Base-by-base conservation (phyloP, 768 basidiomycete genomes). In the Pleurotus tuber-regium region DNA sequence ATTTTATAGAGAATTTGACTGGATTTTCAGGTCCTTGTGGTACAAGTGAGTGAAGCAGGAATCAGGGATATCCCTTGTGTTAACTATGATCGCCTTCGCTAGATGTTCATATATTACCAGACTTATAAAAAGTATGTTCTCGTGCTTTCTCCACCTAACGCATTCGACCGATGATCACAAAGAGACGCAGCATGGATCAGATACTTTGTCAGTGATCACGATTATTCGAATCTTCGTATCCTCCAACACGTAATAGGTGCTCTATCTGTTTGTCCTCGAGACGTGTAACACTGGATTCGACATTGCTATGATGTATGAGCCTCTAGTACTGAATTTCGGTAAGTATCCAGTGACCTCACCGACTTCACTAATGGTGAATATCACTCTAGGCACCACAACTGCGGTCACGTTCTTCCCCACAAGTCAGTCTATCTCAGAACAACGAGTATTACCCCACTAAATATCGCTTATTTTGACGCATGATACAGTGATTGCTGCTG, bases 281-380 rank as follows among this genome's bases (percentile, higher is more conserved):
- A 69, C 69, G 0, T 30, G 58, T 30, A 75, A 75, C 50, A 70
- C 71, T 2, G 66, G 31, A 0, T 61, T 66, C 28, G 66, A 68
- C 49, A 70, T 73, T 23, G 66, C 58, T 4, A 62, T 73, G 28
- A 61, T 72, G 51, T 75, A 70, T 51, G 66, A 75, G 52, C 73
- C 71, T 18, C 56, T 75, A 10, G 63, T 75, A 23, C 58, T 71
- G 9, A 60, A 66, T 16, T 72, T 62, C 51, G 73, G 73, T 70
- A 30, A 12, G 59, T 54, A 28, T 31, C 10, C n/a, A 1, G 21
- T 23, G 19, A 19, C 29, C n/a, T 12, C 19, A 14, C 11, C 23
- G 16, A 25, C 23, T 24, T 42, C 40, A 19, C 8, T 14, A 21
- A 4, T 42, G 8, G 23, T 21, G 40, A 42, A 10, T 24, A 23